Base-by-base conservation (phyloP, 257 asterid genomes). In the Ajuga chamaepitys region DNA sequence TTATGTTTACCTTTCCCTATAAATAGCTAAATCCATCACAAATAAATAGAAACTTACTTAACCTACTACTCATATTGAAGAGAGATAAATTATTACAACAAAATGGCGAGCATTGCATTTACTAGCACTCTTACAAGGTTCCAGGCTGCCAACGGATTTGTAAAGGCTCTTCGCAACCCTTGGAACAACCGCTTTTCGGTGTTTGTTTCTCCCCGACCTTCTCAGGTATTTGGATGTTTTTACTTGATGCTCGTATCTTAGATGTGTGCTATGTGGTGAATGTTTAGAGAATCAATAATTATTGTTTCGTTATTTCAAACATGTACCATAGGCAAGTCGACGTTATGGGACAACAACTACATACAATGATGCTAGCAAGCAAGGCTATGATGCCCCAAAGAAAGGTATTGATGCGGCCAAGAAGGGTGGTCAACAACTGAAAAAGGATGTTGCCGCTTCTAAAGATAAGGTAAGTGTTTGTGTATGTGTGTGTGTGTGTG, bases 391-490 rank as follows among this genome's bases (percentile, higher is more conserved):
- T 1, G 87, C 82, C 17, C 86, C 87, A 2, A 70, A 70, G 67
- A 76, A 80, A 48, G 86, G 82, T 12, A 64, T 70, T 0, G 88
- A 86, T 5, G 82, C 88, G 2, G 87, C 88, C 46, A 79, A 64
- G 75, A 76, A 60, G 28, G 75, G 82, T 22, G 80, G 82, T 64
- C 82, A 86, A 22, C 83, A 86, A 53, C 58, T 70, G 28, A 79
- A 78, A 58, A 57, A 77, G 16, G 80, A 83, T 67, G 77, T 89
- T 1, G 30, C 22, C 11, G 52, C 64, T 12, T 60, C 77, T 5
- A 79, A 77, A 2, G 80, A 80, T 38, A 78, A 78, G 57, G 96
- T 88, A 78, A 4, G 74, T 50, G 5, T 22, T 3, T 20, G 2
- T 9, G 12, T 3, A 5, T n/a, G n/a, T n/a, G n/a, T n/a, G n/a